Base-by-base conservation (phyloP, 2,329 filamentous ascomycete genomes). In the Aureobasidium sp. region DNA sequence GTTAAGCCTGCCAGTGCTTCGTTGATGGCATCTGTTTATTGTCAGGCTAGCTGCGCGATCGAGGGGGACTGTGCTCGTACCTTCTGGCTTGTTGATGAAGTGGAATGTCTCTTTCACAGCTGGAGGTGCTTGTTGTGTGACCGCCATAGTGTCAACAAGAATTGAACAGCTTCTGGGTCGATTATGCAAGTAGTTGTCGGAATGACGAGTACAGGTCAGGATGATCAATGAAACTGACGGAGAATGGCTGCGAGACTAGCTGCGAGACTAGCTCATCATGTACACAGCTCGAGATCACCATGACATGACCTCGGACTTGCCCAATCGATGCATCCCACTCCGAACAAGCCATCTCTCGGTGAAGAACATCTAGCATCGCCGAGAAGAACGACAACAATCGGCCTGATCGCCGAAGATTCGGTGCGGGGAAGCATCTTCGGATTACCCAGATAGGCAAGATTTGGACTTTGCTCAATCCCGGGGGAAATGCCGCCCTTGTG, bases 1-100 rank as follows among this genome's bases (percentile, higher is more conserved):
- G 74, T 77, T 13, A 78, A 71, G 63, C 77, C 77, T 38, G 70
- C 72, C 13, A 75, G 67, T 56, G 77, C 76, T 63, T 79, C 77
- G 67, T 75, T 74, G 65, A 79, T 77, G 29, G 76, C 71, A 54
- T 77, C 72, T 61, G 18, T 15, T 33, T 18, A 4, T n/a, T 3
- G 54, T 47, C 10, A 43, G 33, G 27, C 8, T 38, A 27, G 13
- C 9, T 16, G n/a, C 25, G 2, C 0, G 4, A 23, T n/a, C n/a
- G 11, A 15, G 18, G 11, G 31, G 50, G 31, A 4, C 13, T 25
- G 18, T 38, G 7, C 8, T 11, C 18, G 50, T 47, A 67, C 66
- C 66, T 58, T 64, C 60, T 33, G 66, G 66, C 25, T 73, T 69
- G 66, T 78, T 77, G 70, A 78, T 76, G 70, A 78, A 77, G 68